Percentiles rank a stretch among this genome's conserved stretches.
phyloP scores from a whole-genome alignment of 2,329 filamentous ascomycete species.

The Dryadomyces quercus-mongolicae region DNA sequence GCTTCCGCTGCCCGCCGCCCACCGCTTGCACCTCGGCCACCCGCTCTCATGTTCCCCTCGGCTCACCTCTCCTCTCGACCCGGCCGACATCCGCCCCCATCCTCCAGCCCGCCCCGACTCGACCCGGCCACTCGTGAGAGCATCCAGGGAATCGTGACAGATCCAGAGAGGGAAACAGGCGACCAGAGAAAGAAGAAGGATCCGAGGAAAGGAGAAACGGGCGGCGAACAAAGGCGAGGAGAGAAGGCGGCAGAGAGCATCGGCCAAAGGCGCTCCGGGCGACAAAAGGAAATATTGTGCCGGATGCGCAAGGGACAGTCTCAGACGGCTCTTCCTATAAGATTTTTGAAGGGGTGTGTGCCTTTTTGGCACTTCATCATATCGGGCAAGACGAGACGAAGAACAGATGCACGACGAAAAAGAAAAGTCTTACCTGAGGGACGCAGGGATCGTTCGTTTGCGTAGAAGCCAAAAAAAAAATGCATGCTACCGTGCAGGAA shows the following conservation, averaged over 20 bases:
- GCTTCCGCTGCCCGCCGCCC: slow-evolving; percentile 13
- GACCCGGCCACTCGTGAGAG: slow-evolving; percentile 12
- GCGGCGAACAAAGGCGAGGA: not conserved
- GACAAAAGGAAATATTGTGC: not conserved
- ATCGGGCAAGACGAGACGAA: slow-evolving; percentile 1
- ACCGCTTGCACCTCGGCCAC: not conserved
- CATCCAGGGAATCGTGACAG: not conserved
- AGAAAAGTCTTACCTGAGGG: not conserved
- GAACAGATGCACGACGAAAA: not conserved
- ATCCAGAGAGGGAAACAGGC: not conserved
- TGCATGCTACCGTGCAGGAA: not conserved
- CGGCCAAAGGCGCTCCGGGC: not conserved
- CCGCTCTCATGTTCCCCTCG: slow-evolving; percentile 4
- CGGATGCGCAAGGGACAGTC: slow-evolving; percentile 15
- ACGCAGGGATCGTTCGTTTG: no score
- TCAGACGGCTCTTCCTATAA: slow-evolving; percentile 31
- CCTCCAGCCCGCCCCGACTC: slow-evolving; percentile 14
- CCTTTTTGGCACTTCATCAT: slow-evolving; percentile 25
- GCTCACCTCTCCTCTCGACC: slow-evolving; percentile 14
- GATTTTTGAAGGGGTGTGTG: slow-evolving; percentile 17
- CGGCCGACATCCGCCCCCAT: not conserved
- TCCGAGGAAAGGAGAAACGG: slow-evolving; percentile 6
- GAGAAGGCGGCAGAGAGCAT: not conserved
- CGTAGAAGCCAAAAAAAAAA: no score
- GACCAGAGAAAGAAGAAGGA: slow-evolving; percentile 2